A percentile compares a stretch with the other conserved stretches of the same genome.
phyloP scores from a whole-genome alignment of 2,329 filamentous ascomycete genomes.

The Venturia asperata region DNA sequence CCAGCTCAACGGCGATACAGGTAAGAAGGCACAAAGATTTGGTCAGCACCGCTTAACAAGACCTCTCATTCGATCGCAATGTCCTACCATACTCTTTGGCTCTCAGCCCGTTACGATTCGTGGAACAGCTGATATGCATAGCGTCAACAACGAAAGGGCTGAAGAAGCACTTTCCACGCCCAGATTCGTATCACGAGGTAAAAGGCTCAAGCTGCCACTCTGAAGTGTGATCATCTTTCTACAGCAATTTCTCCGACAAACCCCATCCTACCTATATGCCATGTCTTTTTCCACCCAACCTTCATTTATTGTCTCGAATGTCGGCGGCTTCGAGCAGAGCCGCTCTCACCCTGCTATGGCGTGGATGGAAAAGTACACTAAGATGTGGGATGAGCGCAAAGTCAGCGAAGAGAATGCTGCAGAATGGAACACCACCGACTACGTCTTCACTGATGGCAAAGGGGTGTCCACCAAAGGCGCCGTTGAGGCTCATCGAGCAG shows the following conservation, averaged over 20 bases:
- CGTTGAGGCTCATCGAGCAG: slow-evolving; percentile 23
- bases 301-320: slow-evolving; percentile 23
- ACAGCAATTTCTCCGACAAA: background rate
- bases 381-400: slow-evolving; percentile 22
- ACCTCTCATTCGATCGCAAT: no score
- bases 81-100: no score
- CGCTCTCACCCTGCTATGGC: slow-evolving; percentile 25
- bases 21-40: no score
- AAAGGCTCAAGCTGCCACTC: background rate
- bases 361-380: slow-evolving; percentile 26
- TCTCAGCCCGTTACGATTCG: no score
- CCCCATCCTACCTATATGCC: background rate
- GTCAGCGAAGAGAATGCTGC: slow-evolving; percentile 10
- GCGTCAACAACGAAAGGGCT: no score
- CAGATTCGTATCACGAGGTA: no score
- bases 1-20: no score
- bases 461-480: slow-evolving; percentile 24
- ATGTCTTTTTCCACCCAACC: slow-evolving; percentile 25
- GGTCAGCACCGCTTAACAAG: no score
- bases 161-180: no score
- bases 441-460: slow-evolving; percentile 22
- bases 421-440: slow-evolving; percentile 21
- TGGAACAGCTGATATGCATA: no score
- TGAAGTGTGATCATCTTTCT: background rate
- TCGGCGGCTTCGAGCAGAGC: slow-evolving; percentile 23